Conservation (phyloP, 129 eudicot species). For the Arctium lappa region DNA sequence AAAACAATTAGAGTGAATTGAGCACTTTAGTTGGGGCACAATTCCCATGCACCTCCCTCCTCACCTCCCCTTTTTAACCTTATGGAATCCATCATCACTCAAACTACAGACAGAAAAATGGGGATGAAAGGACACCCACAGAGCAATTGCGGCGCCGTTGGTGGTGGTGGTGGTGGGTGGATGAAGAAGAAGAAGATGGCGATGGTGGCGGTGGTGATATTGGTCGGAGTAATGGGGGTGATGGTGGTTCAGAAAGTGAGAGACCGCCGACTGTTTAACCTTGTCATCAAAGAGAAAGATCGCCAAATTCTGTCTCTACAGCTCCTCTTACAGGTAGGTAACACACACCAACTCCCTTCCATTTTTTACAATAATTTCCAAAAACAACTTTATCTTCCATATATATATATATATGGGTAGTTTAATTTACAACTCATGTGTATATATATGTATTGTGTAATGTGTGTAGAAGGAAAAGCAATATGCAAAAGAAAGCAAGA, state of each 20-base stretch:
- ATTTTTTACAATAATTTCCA: neutral
- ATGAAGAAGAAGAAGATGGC: slow-evolving; percentile 15
- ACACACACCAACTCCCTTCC: neutral
- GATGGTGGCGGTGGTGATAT: slow-evolving; percentile 37
- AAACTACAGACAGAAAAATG: neutral
- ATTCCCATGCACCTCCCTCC: slow-evolving; percentile 42
- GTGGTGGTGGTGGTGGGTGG: slow-evolving; percentile 1
- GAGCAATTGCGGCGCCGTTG: slow-evolving; percentile 27
- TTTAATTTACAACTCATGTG: neutral
- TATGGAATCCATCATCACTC: slow-evolving; percentile 32
- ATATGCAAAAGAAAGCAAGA: slow-evolving; percentile 45
- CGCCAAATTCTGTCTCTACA: slow-evolving; percentile 55
- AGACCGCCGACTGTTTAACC: slow-evolving; percentile 48
- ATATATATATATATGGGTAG: neutral
- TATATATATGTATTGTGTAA: neutral
- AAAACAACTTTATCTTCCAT: neutral
- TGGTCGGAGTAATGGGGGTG: slow-evolving; percentile 48
- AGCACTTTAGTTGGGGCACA: slow-evolving; percentile 39
- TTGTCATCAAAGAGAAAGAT: slow-evolving; percentile 63
- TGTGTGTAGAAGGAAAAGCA: slow-evolving; percentile 66
- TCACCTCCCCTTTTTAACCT: slow-evolving; percentile 17
- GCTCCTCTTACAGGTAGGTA: slow-evolving; percentile 64
- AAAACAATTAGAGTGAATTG: neutral
- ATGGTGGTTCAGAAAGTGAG: slow-evolving; percentile 55
- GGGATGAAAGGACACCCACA: slow-evolving; percentile 28